Evolutionary conservation across 495 filamentous ascomycete genomes (phyloP), one percentile per base, ranked within the genome.

Genomic region (Rostrohypoxylon terebratum): DNA sequence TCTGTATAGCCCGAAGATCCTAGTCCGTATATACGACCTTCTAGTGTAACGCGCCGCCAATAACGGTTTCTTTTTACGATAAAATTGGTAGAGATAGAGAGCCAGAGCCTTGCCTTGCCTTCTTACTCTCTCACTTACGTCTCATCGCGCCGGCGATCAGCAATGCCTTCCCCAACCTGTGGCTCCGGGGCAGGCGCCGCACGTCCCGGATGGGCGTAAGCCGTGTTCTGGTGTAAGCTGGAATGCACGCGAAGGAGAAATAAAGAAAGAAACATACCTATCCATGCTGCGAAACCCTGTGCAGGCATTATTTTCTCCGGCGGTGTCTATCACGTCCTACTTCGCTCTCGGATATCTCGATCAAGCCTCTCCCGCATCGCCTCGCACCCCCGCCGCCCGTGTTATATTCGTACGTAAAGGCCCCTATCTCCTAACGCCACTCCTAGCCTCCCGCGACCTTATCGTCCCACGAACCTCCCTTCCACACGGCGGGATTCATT

Each of bases 1-100:
- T 48, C 40, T 58, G 66, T 69, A 60, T 60, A 54, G 55, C 65
- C 55, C 47, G 57, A 63, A 57, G 48, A 45, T 5, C 59, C 48
- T 16, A 33, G 36, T 33, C 34, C 14, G 13, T 14, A 51, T 45
- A 0, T 45, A 45, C 42, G 18, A n/a, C 25, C 1, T 4, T 13
- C 33, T 34, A 34, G 59, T 23, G 65, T 55, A 44, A 68, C 57
- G 54, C 53, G 58, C 48, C 65, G 65, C 53, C 1, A 34, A 50
- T 34, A 55, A 62, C 57, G 47, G 65, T 28, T 61, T 25, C 25
- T 54, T 20, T 11, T 31, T 45, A 40, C 31, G 33, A 47, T 18
- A 14, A 13, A 25, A 13, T 42, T 5, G 33, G 7, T 10, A 23
- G 34, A 42, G n/a, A 28, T 25, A 21, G 18, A 21, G 18, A 23